Base-by-base conservation (phyloP, 169 alveolate species). In the Cryptosporidium muris region DNA sequence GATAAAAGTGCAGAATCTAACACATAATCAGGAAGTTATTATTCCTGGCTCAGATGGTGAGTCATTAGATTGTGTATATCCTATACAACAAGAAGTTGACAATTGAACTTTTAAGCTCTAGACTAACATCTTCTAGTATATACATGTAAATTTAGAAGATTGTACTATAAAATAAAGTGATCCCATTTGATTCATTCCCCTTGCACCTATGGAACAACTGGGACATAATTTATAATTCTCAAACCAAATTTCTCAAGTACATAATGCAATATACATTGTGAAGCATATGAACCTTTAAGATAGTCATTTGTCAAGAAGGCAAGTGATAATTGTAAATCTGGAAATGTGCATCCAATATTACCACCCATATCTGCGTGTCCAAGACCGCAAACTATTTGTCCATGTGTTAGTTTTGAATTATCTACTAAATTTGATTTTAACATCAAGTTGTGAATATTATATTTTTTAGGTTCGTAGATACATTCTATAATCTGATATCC, bases 401-500 rank as follows among this genome's bases (percentile, higher is more conserved):
- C 25, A 67, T 85, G 64, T 34, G 36, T 52, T 49, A 11, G 5
- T 34, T 4, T 25, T 4, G 51, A 6, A 11, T 37, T 25, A 40
- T 5, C 16, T 43, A 40, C 14, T 7, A 36, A 1, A 38, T 4
- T 65, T 48, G 7, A 38, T 9, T 36, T 2, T 9, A 11, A 14
- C 45, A 63, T 34, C 51, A n/a, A 51, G 51, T 51, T 40, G 34
- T 67, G 14, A 63, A 42, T 14, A 62, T 60, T 65, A 36, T 65
- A 34, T 81, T 12, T 56, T 56, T 0, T 51, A 6, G 65, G 89
- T 37, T 47, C 14, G 38, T 81, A 81, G 47, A 81, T 90, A 56
- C 92, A 89, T 38, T 89, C 92, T 48, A 89, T 65, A 6, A 89
- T 54, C 68, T 89, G 92, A 65, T 82, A 82, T 1, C 92, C 92